Base-by-base conservation (phyloP, 495 filamentous ascomycete species). In the Xanthoparmelia taractica region DNA sequence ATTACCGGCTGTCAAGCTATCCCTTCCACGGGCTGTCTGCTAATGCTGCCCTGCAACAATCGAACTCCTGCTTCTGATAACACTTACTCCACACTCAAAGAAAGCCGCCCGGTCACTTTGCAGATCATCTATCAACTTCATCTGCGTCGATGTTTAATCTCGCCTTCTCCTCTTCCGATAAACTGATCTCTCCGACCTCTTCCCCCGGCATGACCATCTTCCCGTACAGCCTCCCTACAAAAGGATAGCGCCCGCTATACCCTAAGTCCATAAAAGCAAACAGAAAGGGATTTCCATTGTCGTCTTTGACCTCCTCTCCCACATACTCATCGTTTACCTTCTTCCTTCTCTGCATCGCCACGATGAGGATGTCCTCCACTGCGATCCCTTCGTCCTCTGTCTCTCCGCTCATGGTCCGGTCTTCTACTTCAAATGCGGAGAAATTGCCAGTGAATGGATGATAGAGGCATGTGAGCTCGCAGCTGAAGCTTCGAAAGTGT, bases 171-270 rank as follows among this genome's bases (percentile, higher is more conserved):
- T 54, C 50, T 33, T 54, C 15, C 29, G 50, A 54, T 17, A 54
- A 33, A 33, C 0, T 15, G 29, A 54, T 29, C 15, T 54, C 50
- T 54, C 50, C 50, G 7, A 54, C 50, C 50, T 54, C 50, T 10
- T 54, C 50, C 17, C 50, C 50, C 15, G 50, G 50, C 50, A 33
- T 54, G 17, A 54, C 50, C 50, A 54, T 54, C 29, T 54, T 54
- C 29, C 50, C 50, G 20, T 54, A 54, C 50, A 54, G 27, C 6
- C 50, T 54, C 29, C 50, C 50, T 20, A 33, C 50, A 54, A 54
- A 54, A 33, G 50, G 50, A n/a, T 33, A 33, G 8, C 50, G 50
- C 29, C 50, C 50, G 7, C 50, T 54, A 11, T 54, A 54, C 17
- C 27, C 50, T 2, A 54, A 54, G n/a, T 54, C 50, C 50, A 54